Evolutionary conservation across 2,329 filamentous ascomycete genomes (phyloP).

Genomic region (Epichloe elymi): DNA sequence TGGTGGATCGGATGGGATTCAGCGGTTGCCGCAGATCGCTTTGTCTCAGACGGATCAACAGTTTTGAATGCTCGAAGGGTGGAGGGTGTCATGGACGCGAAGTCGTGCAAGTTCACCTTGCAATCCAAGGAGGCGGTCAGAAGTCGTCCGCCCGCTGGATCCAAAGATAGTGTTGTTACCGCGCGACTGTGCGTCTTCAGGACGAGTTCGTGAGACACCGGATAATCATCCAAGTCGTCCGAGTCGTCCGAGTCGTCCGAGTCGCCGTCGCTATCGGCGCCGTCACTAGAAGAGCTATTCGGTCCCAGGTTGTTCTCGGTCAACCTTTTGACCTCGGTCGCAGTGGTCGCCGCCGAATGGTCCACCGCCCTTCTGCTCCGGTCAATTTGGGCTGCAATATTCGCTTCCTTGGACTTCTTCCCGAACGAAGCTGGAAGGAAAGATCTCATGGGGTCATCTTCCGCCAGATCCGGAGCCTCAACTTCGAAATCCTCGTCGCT

Average conservation of each 20-base stretch:
- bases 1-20: slow-evolving; percentile 85
- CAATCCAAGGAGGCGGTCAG: slow-evolving; percentile 89
- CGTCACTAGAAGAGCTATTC: slow-evolving; percentile 7
- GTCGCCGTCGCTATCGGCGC: slow-evolving; percentile 13
- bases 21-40: slow-evolving; percentile 49
- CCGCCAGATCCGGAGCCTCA: slow-evolving; percentile 38
- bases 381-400: slow-evolving; percentile 71
- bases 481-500: slow-evolving; percentile 48
- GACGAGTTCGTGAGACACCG: slow-evolving; percentile 83
- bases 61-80: slow-evolving; percentile 90
- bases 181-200: slow-evolving; percentile 86
- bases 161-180: slow-evolving; percentile 71
- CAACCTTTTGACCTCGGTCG: slow-evolving; percentile 6
- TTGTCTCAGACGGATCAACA: slow-evolving; percentile 72
- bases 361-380: slow-evolving; percentile 50
- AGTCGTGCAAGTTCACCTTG: slow-evolving; percentile 85
- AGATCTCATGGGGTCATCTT: slow-evolving; percentile 57
- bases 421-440: slow-evolving; percentile 79
- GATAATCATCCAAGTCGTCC: slow-evolving; percentile 61
- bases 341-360: neutral
- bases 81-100: slow-evolving; percentile 88
- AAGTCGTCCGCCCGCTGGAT: slow-evolving; percentile 72
- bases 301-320: slow-evolving; percentile 5
- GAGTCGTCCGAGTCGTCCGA: slow-evolving; percentile 42
- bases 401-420: slow-evolving; percentile 59